A percentile compares a stretch with the other conserved stretches of the same genome.
Evolutionary conservation across 805 yeast genomes (phyloP).

Genomic region (Tetrapisispora arboricola): DNA sequence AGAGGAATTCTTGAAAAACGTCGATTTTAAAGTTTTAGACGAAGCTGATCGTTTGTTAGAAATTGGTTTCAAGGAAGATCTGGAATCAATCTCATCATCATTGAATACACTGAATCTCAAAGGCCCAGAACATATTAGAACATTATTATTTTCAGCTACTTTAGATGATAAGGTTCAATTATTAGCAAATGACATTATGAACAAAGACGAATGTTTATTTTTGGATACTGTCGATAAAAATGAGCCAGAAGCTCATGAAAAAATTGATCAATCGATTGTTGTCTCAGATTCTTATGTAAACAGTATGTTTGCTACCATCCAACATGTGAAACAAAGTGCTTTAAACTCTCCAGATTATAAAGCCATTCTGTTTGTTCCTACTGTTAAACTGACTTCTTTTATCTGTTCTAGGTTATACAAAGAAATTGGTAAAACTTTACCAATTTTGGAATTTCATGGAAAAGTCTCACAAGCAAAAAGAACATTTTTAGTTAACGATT

Average conservation of each 20-base stretch:
- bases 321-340: slow-evolving; percentile 36
- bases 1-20: slow-evolving; percentile 37
- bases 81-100: slow-evolving; percentile 44
- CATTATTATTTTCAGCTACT: slow-evolving; percentile 82
- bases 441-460: slow-evolving; percentile 52
- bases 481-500: slow-evolving; percentile 45
- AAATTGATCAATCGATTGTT: slow-evolving; percentile 58
- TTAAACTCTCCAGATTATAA: slow-evolving; percentile 44
- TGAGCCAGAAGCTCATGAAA: slow-evolving; percentile 71
- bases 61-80: slow-evolving; percentile 63
- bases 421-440: slow-evolving; percentile 20
- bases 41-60: slow-evolving; percentile 87
- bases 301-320: slow-evolving; percentile 46
- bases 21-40: slow-evolving; percentile 66
- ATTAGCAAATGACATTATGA: slow-evolving; percentile 53
- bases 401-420: slow-evolving; percentile 35
- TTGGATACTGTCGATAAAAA: slow-evolving; percentile 67
- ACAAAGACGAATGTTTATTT: slow-evolving; percentile 41
- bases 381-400: slow-evolving; percentile 57
- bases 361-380: slow-evolving; percentile 75
- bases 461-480: slow-evolving; percentile 61
- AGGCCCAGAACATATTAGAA: slow-evolving; percentile 39
- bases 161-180: slow-evolving; percentile 55
- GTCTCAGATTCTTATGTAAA: slow-evolving; percentile 46
- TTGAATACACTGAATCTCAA: slow-evolving; percentile 31